phyloP scores from a whole-genome alignment of 1,284 basidiomycete species.

The Cryptococcus maquisensis region DNA sequence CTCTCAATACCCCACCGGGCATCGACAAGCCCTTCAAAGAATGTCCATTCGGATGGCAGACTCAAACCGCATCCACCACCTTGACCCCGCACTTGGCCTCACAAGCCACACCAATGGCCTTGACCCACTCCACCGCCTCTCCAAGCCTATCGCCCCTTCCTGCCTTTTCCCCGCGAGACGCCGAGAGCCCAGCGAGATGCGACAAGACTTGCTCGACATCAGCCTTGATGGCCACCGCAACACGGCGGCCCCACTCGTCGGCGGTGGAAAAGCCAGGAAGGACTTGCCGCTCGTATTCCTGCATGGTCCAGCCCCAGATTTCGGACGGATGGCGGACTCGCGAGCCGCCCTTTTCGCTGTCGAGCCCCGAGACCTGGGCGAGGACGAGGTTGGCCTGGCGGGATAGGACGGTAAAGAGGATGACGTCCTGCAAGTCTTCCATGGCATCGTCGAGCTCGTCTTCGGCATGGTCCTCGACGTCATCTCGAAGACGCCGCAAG shows the following conservation, averaged over 20 bases:
- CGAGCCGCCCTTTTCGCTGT: slow-evolving; percentile 11
- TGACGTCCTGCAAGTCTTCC: slow-evolving; percentile 48
- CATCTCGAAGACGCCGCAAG: slow-evolving; percentile 39
- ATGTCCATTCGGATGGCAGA: no score
- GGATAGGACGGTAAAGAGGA: slow-evolving; percentile 40
- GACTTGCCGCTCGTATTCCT: slow-evolving; percentile 46
- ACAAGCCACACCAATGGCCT: slow-evolving; percentile 38
- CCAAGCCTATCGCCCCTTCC: slow-evolving; percentile 14
- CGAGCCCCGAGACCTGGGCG: slow-evolving; percentile 1
- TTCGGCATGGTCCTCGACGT: slow-evolving; percentile 40
- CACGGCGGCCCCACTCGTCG: slow-evolving; percentile 44
- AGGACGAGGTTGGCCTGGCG: slow-evolving; percentile 39
- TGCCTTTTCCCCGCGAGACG: slow-evolving; percentile 11
- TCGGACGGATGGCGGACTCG: slow-evolving; percentile 34
- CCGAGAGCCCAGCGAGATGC: slow-evolving; percentile 5
- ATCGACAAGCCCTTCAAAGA: no score
- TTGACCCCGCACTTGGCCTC: slow-evolving; percentile 42
- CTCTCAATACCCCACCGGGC: no score
- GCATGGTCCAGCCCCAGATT: slow-evolving; percentile 39
- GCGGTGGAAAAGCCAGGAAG: slow-evolving; percentile 46
- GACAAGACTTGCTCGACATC: slow-evolving; percentile 42
- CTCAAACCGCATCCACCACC: slow-evolving; percentile 20
- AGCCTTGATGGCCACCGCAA: slow-evolving; percentile 43
- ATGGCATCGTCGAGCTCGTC: slow-evolving; percentile 48
- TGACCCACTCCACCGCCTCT: slow-evolving; percentile 42